phyloP scores from a whole-genome alignment of 768 basidiomycete genomes.

The Lactarius vividus region DNA sequence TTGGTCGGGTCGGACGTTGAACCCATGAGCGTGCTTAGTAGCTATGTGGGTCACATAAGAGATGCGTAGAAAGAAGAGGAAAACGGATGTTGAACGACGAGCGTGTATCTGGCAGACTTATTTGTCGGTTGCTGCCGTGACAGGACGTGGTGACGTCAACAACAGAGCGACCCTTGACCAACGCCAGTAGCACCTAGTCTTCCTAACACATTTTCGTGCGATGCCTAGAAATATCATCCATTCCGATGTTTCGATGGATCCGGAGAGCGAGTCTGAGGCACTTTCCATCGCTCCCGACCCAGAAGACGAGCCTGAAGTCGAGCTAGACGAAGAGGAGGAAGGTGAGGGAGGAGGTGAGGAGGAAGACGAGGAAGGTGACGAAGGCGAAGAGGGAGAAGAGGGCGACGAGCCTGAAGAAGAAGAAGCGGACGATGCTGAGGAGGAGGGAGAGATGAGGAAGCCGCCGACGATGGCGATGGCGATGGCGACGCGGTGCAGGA shows the following conservation, averaged over 20 bases:
- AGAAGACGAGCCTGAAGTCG: conserved; percentile 42
- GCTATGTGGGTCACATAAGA: neutral
- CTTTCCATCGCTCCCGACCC: conserved; percentile 32
- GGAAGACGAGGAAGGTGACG: conserved; percentile 32
- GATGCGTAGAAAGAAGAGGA: neutral
- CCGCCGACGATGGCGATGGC: conserved; percentile 23
- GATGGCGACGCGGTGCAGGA: conserved; percentile 30
- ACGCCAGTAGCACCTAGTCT: neutral
- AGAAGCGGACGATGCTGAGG: conserved; percentile 22
- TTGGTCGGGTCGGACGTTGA: neutral
- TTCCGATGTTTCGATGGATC: conserved; percentile 24
- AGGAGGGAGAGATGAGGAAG: conserved; percentile 27
- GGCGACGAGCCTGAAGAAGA: conserved; percentile 29
- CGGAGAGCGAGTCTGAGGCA: conserved; percentile 25
- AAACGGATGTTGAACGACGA: neutral
- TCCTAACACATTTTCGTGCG: neutral
- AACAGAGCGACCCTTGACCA: neutral
- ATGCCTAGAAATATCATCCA: conserved; percentile 28
- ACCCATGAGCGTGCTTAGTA: neutral
- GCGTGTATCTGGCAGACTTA: too few species aligned
- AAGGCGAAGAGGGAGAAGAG: conserved; percentile 44
- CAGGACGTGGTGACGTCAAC: neutral
- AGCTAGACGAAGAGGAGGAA: conserved; percentile 36
- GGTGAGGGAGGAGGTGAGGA: conserved; percentile 2
- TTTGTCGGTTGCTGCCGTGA: neutral